Conservation (phyloP, 1,284 basidiomycete genomes). For the Crepidotus sp. region DNA sequence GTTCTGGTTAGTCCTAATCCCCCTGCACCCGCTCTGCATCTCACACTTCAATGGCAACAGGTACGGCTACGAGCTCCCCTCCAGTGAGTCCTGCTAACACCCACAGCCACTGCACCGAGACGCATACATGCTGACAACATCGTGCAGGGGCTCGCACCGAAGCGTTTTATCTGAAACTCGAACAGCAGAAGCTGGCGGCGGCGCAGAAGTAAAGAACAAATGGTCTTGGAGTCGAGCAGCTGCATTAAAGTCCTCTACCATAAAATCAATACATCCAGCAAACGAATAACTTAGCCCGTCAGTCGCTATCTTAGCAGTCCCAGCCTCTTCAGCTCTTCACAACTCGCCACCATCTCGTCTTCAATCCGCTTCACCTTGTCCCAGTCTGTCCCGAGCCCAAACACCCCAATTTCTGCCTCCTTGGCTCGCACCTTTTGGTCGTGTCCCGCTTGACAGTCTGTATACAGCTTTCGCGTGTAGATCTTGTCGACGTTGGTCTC, state of each 20-base stretch:
- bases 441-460: conserved; percentile 58
- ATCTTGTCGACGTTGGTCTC: conserved; percentile 63
- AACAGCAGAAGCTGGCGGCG: conserved; percentile 44
- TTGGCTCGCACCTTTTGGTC: conserved; percentile 58
- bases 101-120: neutral
- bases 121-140: conserved; percentile 18
- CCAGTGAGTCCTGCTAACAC: conserved; percentile 41
- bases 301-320: conserved; percentile 25
- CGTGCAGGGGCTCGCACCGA: conserved; percentile 68
- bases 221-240: conserved; percentile 5
- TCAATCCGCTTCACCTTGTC: conserved; percentile 69
- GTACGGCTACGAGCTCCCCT: conserved; percentile 73
- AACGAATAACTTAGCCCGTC: conserved; percentile 18
- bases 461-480: conserved; percentile 64
- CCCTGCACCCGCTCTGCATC: conserved; percentile 13
- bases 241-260: conserved; percentile 10
- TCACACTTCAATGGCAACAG: conserved; percentile 36
- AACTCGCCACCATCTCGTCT: conserved; percentile 57
- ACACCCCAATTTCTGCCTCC: conserved; percentile 74
- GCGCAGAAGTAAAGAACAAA: conserved; percentile 19
- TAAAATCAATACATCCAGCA: conserved; percentile 15
- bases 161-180: conserved; percentile 75
- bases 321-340: conserved; percentile 62
- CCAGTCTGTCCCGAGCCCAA: conserved; percentile 86
- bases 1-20: conserved; percentile 56